These are phyloP conservation scores for Pichia eremophila DNA, from an alignment of 805 yeast species.

Conservation along the genomic window DNA sequence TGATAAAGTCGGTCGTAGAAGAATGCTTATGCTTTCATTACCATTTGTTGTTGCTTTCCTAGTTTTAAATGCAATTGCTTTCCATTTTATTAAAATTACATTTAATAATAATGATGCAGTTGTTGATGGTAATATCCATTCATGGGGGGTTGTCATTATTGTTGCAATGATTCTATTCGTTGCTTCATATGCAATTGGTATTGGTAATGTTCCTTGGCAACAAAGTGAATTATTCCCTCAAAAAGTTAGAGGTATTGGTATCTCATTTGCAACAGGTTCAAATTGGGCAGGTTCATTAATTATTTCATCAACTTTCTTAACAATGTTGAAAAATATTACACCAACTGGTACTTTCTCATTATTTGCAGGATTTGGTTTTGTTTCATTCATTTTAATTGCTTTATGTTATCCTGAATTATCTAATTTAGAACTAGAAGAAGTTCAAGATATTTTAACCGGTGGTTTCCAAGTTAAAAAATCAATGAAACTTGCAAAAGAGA, in stretches of 20 bases:
- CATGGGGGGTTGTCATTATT: slow-evolving; percentile 86
- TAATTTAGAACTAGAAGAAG: slow-evolving; percentile 85
- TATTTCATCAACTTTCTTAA: slow-evolving; percentile 84
- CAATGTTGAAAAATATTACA: slow-evolving; percentile 87
- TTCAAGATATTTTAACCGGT: slow-evolving; percentile 66
- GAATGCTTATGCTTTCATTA: slow-evolving; percentile 65
- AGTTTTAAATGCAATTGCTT: slow-evolving; percentile 78
- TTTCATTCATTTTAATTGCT: slow-evolving; percentile 65
- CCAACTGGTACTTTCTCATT: slow-evolving; percentile 92
- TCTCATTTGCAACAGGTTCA: slow-evolving; percentile 82
- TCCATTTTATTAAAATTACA: slow-evolving; percentile 69
- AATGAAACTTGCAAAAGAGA: slow-evolving; percentile 40
- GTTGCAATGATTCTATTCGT: slow-evolving; percentile 80
- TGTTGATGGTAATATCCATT: slow-evolving; percentile 41
- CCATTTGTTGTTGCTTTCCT: slow-evolving; percentile 79
- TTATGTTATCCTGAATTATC: slow-evolving; percentile 90
- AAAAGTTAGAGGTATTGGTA: slow-evolving; percentile 85
- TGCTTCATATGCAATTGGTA: slow-evolving; percentile 87
- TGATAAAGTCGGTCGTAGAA: slow-evolving; percentile 82
- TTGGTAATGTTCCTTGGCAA: slow-evolving; percentile 98
- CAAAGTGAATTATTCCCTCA: slow-evolving; percentile 93
- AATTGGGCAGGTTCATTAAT: slow-evolving; percentile 94
- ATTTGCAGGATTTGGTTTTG: slow-evolving; percentile 71
- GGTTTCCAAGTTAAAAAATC: slow-evolving; percentile 81
- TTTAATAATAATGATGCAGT: slow-evolving; percentile 41